Evolutionary conservation across 306 rosid species (phyloP).

Genomic region (Cucurbita ficifolia): DNA sequence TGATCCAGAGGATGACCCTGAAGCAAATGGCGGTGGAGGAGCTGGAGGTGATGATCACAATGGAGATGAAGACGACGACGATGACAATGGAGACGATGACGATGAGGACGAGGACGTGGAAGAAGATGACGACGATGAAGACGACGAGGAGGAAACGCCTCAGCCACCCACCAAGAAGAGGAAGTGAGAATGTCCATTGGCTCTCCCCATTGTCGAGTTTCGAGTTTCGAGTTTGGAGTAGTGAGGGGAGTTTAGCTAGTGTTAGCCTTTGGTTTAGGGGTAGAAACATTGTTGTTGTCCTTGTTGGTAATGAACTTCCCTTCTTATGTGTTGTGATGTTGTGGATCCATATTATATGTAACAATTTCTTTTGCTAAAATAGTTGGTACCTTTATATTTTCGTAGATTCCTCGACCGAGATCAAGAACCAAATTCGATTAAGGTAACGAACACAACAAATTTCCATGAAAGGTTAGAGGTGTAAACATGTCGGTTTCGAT

Average conservation of each 20-base stretch:
- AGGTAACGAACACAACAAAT: neutral
- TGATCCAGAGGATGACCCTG: constrained; percentile 27
- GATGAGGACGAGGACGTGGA: constrained; percentile 28
- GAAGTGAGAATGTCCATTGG: constrained; percentile 37
- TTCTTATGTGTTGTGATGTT: neutral
- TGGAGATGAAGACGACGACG: constrained; percentile 16
- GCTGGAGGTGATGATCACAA: constrained; percentile 35
- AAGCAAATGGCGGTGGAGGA: constrained; percentile 19
- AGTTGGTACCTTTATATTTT: neutral
- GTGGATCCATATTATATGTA: neutral
- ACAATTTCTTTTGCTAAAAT: neutral
- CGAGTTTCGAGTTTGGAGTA: constrained; percentile 5
- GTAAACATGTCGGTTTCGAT: neutral
- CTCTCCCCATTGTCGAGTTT: neutral
- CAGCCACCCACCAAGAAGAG: constrained; percentile 76
- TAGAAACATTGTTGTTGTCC: constrained; percentile 10
- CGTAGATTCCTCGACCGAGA: neutral
- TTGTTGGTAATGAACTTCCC: constrained; percentile 8
- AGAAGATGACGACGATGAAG: constrained; percentile 25
- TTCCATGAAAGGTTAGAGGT: neutral
- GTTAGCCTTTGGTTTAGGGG: constrained; percentile 10
- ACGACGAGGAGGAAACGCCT: constrained; percentile 32
- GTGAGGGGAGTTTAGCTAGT: constrained; percentile 20
- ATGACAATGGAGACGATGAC: neutral
- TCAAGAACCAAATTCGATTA: neutral